Percentiles rank a stretch among this genome's conserved stretches.
Evolutionary conservation across 345 rosid genomes (phyloP).

Genomic region (Psidium guajava): DNA sequence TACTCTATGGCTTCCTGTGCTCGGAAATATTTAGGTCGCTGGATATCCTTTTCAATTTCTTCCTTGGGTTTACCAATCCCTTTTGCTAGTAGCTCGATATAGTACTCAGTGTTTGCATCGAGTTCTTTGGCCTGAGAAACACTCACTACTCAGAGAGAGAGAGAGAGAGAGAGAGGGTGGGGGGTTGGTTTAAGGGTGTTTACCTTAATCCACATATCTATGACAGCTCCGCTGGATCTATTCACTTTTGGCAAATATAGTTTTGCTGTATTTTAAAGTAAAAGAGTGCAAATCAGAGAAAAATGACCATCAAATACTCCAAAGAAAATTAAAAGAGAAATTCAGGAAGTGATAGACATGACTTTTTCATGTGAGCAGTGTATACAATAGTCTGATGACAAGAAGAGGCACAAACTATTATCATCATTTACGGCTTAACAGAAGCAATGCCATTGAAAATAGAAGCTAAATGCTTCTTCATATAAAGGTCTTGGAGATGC

Average conservation of each 20-base stretch:
- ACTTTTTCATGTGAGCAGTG: neutral
- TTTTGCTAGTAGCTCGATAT: constrained; percentile 59
- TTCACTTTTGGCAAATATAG: constrained; percentile 62
- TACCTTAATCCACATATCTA: constrained; percentile 91
- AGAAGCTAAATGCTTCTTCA: neutral
- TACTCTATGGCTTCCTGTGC: constrained; percentile 73
- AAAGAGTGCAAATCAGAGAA: neutral
- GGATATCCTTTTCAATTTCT: constrained; percentile 61
- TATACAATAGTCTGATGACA: neutral
- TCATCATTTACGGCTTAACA: neutral
- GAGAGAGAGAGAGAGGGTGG: neutral
- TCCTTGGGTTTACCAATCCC: constrained; percentile 75
- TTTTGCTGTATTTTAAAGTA: constrained; percentile 43
- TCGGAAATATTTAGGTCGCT: constrained; percentile 54
- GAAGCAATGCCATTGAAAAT: neutral
- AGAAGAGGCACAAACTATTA: neutral
- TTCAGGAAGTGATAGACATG: neutral
- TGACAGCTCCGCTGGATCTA: constrained; percentile 70
- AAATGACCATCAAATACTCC: neutral
- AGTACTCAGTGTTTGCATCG: constrained; percentile 56
- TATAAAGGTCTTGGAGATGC: neutral
- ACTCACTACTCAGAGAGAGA: neutral
- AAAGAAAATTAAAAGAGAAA: neutral
- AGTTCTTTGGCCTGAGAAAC: constrained; percentile 56
- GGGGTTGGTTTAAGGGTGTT: neutral